A percentile compares a stretch with the other conserved stretches of the same genome.
Evolutionary conservation across 202 grass and related monocot genomes (phyloP).

Genomic region (Panicum virgatum): DNA sequence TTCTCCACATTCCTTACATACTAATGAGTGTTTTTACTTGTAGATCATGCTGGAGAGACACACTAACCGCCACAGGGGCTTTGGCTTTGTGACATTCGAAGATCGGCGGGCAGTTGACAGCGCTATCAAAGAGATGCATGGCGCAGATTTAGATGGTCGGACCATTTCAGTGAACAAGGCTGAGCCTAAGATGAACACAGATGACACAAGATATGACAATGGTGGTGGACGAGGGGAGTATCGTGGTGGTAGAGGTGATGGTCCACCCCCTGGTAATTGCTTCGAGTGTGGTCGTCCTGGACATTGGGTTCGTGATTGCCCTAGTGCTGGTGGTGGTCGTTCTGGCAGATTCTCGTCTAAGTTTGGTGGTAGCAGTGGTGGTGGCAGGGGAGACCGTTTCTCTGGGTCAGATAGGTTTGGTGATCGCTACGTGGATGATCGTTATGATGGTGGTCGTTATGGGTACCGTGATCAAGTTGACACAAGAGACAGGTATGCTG

Average conservation of each 20-base stretch:
- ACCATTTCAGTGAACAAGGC: conserved; percentile 84
- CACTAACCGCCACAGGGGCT: conserved; percentile 73
- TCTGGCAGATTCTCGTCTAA: conserved; percentile 54
- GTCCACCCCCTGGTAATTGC: conserved; percentile 67
- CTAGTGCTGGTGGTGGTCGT: conserved; percentile 54
- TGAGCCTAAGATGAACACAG: conserved; percentile 74
- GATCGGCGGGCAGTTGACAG: conserved; percentile 61
- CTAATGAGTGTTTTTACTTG: conserved; percentile 30
- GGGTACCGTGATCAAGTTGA: conserved; percentile 66
- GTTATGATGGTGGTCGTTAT: conserved; percentile 64
- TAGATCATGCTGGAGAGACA: conserved; percentile 80
- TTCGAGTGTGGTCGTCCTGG: conserved; percentile 69
- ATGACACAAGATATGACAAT: conserved; percentile 60
- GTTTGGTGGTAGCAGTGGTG: conserved; percentile 59
- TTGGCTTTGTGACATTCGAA: conserved; percentile 81
- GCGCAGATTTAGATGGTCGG: conserved; percentile 63
- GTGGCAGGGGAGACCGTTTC: conserved; percentile 66
- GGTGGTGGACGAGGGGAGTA: conserved; percentile 67
- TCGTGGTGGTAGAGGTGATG: conserved; percentile 62
- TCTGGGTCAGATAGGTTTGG: conserved; percentile 60
- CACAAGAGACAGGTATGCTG: conserved; percentile 63
- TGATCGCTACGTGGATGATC: conserved; percentile 70
- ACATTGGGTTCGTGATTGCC: conserved; percentile 79
- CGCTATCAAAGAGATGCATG: conserved; percentile 78
- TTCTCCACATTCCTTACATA: background rate